Conservation (phyloP, 2,329 filamentous ascomycete species). For the Ophidiomyces ophidiicola region DNA sequence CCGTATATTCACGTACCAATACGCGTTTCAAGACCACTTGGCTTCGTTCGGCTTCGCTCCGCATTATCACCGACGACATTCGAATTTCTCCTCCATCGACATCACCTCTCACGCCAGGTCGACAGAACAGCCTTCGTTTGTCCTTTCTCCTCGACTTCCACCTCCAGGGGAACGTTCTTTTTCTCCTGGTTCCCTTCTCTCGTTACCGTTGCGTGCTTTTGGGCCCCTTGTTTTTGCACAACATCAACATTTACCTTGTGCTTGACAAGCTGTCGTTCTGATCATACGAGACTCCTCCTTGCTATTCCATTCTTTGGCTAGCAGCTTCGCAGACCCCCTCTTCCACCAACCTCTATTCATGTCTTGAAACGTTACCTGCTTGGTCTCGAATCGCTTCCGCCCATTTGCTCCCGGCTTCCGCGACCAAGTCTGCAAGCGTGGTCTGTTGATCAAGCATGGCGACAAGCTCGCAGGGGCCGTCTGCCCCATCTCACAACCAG, state of each 20-base stretch:
- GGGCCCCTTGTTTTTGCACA: too few relatives aligned
- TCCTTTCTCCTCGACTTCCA: too few relatives aligned
- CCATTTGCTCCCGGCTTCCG: not conserved
- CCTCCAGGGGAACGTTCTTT: not conserved
- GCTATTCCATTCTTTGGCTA: too few relatives aligned
- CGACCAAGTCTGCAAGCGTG: not conserved
- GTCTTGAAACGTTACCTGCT: not conserved
- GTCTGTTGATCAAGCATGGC: slow-evolving; percentile 25
- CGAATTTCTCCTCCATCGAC: slow-evolving; percentile 4
- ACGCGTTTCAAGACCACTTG: slow-evolving; percentile 7
- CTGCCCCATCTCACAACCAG: slow-evolving; percentile 54
- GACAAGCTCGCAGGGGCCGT: slow-evolving; percentile 28
- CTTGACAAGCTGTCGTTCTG: too few relatives aligned
- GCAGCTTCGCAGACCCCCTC: too few relatives aligned
- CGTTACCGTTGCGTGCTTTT: not conserved
- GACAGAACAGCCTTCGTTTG: not conserved
- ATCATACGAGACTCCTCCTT: too few relatives aligned
- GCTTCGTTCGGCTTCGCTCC: slow-evolving; percentile 2
- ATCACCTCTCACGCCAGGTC: not conserved
- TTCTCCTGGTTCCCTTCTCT: not conserved
- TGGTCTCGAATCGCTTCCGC: not conserved
- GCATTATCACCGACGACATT: not conserved
- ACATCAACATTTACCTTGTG: too few relatives aligned
- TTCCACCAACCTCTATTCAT: not conserved
- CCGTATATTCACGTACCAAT: slow-evolving; percentile 1